Conservation (phyloP, 305 asterid species). For the Ajuga reptans region DNA sequence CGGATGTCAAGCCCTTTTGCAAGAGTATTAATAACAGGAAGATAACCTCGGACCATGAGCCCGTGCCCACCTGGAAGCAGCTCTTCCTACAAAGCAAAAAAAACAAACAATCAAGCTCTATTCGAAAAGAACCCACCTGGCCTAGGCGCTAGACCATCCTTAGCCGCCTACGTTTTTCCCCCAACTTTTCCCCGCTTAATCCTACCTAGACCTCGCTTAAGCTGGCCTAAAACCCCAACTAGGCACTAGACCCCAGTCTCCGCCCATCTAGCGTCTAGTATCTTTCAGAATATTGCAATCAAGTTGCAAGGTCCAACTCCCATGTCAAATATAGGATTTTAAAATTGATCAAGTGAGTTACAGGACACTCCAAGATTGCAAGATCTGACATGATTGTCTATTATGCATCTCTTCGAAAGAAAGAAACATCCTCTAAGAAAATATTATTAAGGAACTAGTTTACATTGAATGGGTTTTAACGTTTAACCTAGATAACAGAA, state of each 20-base stretch:
- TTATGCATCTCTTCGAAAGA: neutral
- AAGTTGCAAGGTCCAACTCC: neutral
- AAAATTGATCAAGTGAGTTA: neutral
- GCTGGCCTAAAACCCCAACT: too few species aligned
- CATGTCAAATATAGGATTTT: neutral
- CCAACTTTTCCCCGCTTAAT: too few species aligned
- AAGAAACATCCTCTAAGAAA: neutral
- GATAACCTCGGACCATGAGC: slow-evolving; percentile 93
- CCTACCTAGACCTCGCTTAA: too few species aligned
- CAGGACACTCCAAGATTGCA: neutral
- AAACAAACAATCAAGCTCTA: neutral
- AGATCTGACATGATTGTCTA: neutral
- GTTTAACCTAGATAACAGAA: neutral
- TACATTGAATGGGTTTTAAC: neutral
- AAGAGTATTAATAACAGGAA: slow-evolving; percentile 81
- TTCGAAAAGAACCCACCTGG: too few species aligned
- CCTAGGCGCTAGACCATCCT: too few species aligned
- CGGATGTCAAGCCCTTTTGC: slow-evolving; percentile 94
- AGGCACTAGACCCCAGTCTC: too few species aligned
- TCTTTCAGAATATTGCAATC: neutral
- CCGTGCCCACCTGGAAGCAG: slow-evolving; percentile 97
- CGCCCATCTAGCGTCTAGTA: too few species aligned
- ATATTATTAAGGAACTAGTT: neutral
- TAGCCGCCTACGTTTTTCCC: too few species aligned
- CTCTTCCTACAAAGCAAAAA: slow-evolving; percentile 50